A percentile compares a stretch with the other conserved stretches of the same genome.
phyloP scores from a whole-genome alignment of 129 eudicot species.

The Helianthus tuberosus region DNA sequence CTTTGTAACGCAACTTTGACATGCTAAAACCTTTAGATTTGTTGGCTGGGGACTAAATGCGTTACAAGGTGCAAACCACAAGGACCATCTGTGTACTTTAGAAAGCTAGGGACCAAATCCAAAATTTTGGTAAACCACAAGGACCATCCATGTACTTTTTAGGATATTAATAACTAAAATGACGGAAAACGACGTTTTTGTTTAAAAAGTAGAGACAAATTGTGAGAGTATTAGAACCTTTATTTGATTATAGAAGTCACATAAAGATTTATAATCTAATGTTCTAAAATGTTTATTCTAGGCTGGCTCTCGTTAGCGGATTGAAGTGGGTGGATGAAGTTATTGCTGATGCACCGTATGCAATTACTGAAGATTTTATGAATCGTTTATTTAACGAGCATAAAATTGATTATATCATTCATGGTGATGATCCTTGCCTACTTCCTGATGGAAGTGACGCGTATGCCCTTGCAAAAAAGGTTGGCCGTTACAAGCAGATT shows the following conservation, averaged over 20 bases:
- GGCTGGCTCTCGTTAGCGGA: constrained; percentile 91
- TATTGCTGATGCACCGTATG: constrained; percentile 86
- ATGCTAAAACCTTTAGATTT: no score
- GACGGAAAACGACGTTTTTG: no score
- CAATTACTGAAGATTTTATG: constrained; percentile 88
- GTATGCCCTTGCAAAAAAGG: constrained; percentile 88
- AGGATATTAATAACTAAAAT: no score
- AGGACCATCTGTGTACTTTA: no score
- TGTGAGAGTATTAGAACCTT: not conserved
- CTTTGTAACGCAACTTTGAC: no score
- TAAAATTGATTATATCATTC: constrained; percentile 86
- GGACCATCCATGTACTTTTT: no score
- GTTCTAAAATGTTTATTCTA: constrained; percentile 23
- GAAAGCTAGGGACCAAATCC: no score
- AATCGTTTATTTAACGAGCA: constrained; percentile 79
- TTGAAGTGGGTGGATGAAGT: constrained; percentile 99
- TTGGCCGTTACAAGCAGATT: constrained; percentile 91
- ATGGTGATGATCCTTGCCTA: constrained; percentile 94
- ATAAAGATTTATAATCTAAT: no score
- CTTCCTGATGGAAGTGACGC: constrained; percentile 99
- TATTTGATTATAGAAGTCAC: not conserved
- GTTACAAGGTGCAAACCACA: no score
- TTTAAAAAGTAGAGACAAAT: no score
- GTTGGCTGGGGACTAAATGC: no score
- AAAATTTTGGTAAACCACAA: no score